phyloP scores from a whole-genome alignment of 129 eudicot species.

The Saussurea involucrata region DNA sequence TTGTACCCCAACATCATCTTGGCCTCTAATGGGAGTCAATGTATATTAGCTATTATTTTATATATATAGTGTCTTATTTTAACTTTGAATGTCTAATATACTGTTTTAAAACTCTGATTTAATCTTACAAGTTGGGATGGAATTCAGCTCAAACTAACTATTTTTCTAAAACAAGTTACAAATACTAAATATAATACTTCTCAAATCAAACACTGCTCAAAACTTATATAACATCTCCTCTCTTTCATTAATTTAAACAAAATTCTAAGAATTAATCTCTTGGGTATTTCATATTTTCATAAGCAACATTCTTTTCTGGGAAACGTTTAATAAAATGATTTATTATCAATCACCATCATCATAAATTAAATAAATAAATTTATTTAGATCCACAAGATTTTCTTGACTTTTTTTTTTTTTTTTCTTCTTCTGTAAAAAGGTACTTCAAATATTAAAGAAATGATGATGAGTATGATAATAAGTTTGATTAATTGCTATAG shows the following conservation, averaged over 20 bases:
- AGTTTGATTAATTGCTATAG: neutral
- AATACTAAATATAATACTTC: too few relatives aligned
- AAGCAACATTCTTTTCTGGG: neutral
- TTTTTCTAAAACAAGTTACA: too few relatives aligned
- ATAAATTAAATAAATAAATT: neutral
- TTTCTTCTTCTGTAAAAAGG: neutral
- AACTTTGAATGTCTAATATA: neutral
- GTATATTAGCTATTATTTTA: conserved; percentile 1
- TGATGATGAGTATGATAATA: neutral
- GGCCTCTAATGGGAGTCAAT: conserved; percentile 14
- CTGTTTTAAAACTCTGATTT: neutral
- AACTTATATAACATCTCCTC: neutral
- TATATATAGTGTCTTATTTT: neutral
- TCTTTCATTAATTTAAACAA: neutral
- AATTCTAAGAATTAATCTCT: neutral
- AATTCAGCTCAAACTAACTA: neutral
- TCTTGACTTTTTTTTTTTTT: neutral
- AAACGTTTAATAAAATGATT: neutral
- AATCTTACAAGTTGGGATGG: neutral
- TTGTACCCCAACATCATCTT: conserved; percentile 19
- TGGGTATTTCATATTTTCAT: neutral
- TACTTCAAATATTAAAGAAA: neutral
- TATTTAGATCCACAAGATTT: neutral
- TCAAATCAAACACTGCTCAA: neutral
- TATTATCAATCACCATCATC: neutral